Evolutionary conservation across 495 filamentous ascomycete species (phyloP), one percentile per base, ranked within the genome.

Genomic region (Daldinia concentrica): DNA sequence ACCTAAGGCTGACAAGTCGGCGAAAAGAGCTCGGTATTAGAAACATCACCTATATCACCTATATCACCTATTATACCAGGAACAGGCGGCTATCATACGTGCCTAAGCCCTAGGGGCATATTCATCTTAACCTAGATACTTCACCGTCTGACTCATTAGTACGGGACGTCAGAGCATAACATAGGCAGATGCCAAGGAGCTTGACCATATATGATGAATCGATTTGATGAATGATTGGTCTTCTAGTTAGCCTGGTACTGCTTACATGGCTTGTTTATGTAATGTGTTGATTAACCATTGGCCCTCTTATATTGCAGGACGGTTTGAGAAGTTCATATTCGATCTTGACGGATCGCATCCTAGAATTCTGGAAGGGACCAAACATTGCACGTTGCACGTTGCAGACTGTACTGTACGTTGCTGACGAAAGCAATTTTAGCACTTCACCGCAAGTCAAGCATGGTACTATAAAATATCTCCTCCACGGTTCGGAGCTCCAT

Each of bases 211-310:
- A 64, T 64, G 32, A 19, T 24, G 48, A 14, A 59, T 37, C 11
- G n/a, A 39, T 41, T 15, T 48, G 54, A 36, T 19, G 61, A 26
- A 19, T 69, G 51, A 66, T 73, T 73, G 71, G 71, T 7, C 27
- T 62, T 32, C 11, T 39, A 22, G 32, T 6, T 55, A 19, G 22
- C 57, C 19, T 32, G 41, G 43, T 22, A 48, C 22, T 69, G 58
- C 66, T 73, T 73, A 73, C 62, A 8, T 39, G 30, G 39, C 48
- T 41, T 69, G 57, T 63, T 69, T 64, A 63, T 69, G 58, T 66
- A 63, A 73, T 69, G 52, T 62, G 58, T 66, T 54, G 66, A 50
- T 15, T 36, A n/a, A 24, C 29, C 12, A 69, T 73, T 73, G 71
- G 71, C 27, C 58, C 39, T 19, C 60, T 51, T 43, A 58, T 58